Conservation (phyloP, 1,139 yeast species). For the Pichiaceae sp. region DNA sequence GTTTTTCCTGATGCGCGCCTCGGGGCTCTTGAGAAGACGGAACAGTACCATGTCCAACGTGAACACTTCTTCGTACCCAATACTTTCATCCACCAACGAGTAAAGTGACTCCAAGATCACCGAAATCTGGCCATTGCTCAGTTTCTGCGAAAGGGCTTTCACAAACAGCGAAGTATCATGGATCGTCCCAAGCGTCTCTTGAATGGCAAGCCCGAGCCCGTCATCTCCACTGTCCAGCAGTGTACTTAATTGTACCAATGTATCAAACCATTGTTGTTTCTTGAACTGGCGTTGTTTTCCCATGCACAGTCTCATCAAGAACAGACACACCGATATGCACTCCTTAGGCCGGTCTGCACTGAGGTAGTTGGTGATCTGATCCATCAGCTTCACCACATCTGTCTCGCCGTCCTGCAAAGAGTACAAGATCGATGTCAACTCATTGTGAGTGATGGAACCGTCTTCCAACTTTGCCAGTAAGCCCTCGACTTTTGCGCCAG, state of each 20-base stretch:
- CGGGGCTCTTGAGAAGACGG: conserved; percentile 10
- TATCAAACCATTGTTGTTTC: conserved; percentile 6
- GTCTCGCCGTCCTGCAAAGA: background rate
- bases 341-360: conserved; percentile 2
- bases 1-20: conserved; percentile 15
- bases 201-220: conserved; percentile 11
- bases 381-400: background rate
- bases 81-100: conserved; percentile 3
- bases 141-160: conserved; percentile 3
- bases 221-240: conserved; percentile 4
- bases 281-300: background rate
- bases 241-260: conserved; percentile 9
- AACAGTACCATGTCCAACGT: conserved; percentile 15
- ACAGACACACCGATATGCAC: conserved; percentile 7
- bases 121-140: conserved; percentile 8
- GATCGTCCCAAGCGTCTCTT: conserved; percentile 9
- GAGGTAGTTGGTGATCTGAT: background rate
- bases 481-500: background rate
- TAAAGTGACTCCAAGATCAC: conserved; percentile 12
- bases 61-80: conserved; percentile 14
- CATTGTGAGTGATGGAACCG: conserved; percentile 1
- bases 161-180: background rate
- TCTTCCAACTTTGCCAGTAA: background rate
- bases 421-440: background rate
- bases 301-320: conserved; percentile 11